Base-by-base conservation (phyloP, 1,139 yeast genomes). In the Wickerhamiella infanticola region DNA sequence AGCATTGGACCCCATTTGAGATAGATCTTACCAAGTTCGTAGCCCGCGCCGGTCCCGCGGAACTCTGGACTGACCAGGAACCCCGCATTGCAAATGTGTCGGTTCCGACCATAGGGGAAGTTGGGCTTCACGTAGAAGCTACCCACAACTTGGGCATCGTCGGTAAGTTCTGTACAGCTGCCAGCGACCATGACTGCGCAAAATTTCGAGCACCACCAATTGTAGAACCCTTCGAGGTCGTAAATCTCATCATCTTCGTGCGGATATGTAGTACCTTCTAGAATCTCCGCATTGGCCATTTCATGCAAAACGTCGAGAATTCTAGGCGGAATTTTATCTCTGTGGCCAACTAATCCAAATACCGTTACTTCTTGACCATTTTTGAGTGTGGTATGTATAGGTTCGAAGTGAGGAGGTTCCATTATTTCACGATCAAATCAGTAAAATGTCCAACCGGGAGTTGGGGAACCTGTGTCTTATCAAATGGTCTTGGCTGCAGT, bases 271-370 rank as follows among this genome's bases (percentile, higher is more conserved):
- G 81, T 86, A 38, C 95, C 95, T 45, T 81, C 68, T 50, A 78
- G 84, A 24, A 86, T 75, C 58, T 85, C 95, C 75, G 79, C 79
- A 60, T 85, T 85, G 63, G 81, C 79, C 62, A 85, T 94, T 56
- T 82, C 93, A 52, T 82, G 73, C 44, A 86, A 59, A 58, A 83
- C 83, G 3, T 79, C 77, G 29, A 82, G 58, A 24, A 86, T 65
- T 0, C 81, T 82, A 0, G 73, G 72, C 0, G 95, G 95, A 5
- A 86, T 63, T 6, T 11, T 7, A 7, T 29, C 11, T 11, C 11
- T 11, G 33, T 29, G 7, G 11, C 33, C 33, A 29, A 11, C 9
- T 7, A 7, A 29, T 7, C 9, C 33, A 7, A 29, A 7, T 7
- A 29, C 33, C 7, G 33, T 29, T 7, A 11, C 33, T 11, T 11